phyloP scores from a whole-genome alignment of 768 basidiomycete genomes.

The Boletus reticuloceps region DNA sequence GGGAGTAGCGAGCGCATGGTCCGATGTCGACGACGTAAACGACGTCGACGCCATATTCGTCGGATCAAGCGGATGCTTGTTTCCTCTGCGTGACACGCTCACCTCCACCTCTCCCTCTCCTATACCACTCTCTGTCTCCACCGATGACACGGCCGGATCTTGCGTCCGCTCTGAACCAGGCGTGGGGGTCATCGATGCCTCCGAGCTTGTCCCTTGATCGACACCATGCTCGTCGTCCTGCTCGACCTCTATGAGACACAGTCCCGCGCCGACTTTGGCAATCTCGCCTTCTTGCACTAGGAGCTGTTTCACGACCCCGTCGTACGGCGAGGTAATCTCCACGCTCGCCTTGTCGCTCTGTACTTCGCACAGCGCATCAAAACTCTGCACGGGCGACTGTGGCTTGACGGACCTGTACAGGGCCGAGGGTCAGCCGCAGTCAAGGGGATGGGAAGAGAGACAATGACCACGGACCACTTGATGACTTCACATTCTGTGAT shows the following conservation, averaged over 20 bases:
- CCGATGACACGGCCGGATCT: slow-evolving; percentile 12
- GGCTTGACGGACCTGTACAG: slow-evolving; percentile 60
- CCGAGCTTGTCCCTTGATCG: background rate
- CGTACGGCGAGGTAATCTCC: slow-evolving; percentile 85
- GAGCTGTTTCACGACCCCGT: slow-evolving; percentile 69
- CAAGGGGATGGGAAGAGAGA: slow-evolving; percentile 7
- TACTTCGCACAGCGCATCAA: slow-evolving; percentile 78
- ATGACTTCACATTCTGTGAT: slow-evolving; percentile 91
- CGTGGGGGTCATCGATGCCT: background rate
- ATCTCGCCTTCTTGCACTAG: slow-evolving; percentile 80
- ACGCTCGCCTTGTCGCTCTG: slow-evolving; percentile 91
- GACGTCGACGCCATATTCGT: slow-evolving; percentile 29
- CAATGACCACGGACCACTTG: slow-evolving; percentile 58
- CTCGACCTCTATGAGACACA: slow-evolving; percentile 82
- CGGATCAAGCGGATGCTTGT: slow-evolving; percentile 57
- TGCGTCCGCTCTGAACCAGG: background rate
- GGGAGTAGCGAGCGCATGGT: slow-evolving; percentile 63
- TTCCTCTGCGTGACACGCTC: background rate
- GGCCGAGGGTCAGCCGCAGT: background rate
- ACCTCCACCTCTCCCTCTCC: background rate
- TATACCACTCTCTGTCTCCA: background rate
- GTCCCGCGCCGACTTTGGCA: slow-evolving; percentile 75
- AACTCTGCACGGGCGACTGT: slow-evolving; percentile 49
- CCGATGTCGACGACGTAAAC: slow-evolving; percentile 14
- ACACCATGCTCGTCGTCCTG: slow-evolving; percentile 39